Evolutionary conservation across 306 rosid genomes (phyloP), one percentile per base, ranked within the genome.

Genomic region (Ormosia semicastrata): DNA sequence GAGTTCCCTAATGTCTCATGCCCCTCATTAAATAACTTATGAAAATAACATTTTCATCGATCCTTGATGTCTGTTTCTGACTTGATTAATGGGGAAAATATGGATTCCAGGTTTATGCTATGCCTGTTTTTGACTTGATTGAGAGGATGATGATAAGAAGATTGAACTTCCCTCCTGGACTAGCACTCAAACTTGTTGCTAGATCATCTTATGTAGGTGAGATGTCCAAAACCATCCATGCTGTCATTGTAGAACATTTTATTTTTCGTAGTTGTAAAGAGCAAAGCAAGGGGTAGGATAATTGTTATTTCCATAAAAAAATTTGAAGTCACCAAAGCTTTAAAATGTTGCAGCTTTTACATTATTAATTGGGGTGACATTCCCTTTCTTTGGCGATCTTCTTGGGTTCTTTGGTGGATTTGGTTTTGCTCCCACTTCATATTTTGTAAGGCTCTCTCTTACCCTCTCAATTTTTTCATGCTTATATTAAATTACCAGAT

Each of bases 391-490:
- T 36, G 98, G 98, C 14, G 98, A 94, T 84, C 95, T 94, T 70
- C 97, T 94, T 72, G 98, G 97, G 52, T 93, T 94, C 93, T 94
- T 94, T 41, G 98, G 97, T 39, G 97, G 97, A 69, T 94, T 94
- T 74, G 98, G 98, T 36, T 94, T 94, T 71, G 96, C 97, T 66
- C 98, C 97, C 34, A 94, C 97, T 58, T 83, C 98, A 11, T 91
- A 84, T 73, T 93, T 94, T 72, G 97, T 91, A 89, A 89, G 88
- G 2, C 68, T 78, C 46, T 33, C 17, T 66, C 63, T 43, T n/a
- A 14, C 8, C 3, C 53, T 66, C n/a, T 10, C 6, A 60, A 8
- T 39, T 50, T 64, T 37, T 54, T 34, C 58, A 77, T 9, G 14
- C 78, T 72, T 77, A n/a, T n/a, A 33, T 39, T 68, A 39, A 49